Evolutionary conservation across 345 rosid genomes (phyloP).

Genomic region (Draba incana): DNA sequence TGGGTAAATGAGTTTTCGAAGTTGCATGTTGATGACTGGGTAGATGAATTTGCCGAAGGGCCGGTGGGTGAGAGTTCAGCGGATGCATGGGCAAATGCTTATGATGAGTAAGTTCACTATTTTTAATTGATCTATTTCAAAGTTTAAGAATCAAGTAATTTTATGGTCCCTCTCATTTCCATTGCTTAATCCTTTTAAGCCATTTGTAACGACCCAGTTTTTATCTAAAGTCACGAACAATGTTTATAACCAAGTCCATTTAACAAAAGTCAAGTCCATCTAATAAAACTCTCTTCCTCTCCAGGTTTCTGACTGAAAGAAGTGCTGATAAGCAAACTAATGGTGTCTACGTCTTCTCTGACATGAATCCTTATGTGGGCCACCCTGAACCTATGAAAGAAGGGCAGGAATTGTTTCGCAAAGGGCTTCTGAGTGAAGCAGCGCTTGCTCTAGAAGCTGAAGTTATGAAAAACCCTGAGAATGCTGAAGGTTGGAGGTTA

Average conservation of each 20-base stretch:
- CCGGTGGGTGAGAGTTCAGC: constrained; percentile 62
- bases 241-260: constrained; percentile 21
- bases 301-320: constrained; percentile 78
- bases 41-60: constrained; percentile 88
- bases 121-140: constrained; percentile 11
- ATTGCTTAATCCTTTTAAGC: not conserved
- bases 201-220: constrained; percentile 3
- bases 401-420: constrained; percentile 94
- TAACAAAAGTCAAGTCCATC: constrained; percentile 24
- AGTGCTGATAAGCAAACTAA: constrained; percentile 64
- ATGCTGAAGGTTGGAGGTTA: constrained; percentile 99
- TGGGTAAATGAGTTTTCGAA: constrained; percentile 99
- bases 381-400: constrained; percentile 95
- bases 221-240: constrained; percentile 5
- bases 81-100: constrained; percentile 90
- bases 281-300: constrained; percentile 20
- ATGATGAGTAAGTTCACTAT: constrained; percentile 79
- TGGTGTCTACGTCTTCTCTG: constrained; percentile 95
- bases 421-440: constrained; percentile 99
- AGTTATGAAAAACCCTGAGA: constrained; percentile 94
- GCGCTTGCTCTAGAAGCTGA: constrained; percentile 99
- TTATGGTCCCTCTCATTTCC: constrained; percentile 13
- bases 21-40: constrained; percentile 90
- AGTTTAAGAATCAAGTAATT: constrained; percentile 15
- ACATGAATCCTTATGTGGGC: constrained; percentile 99